Evolutionary conservation across 352 stramenopile species (phyloP).

Genomic region (Phytophthora hibernalis): DNA sequence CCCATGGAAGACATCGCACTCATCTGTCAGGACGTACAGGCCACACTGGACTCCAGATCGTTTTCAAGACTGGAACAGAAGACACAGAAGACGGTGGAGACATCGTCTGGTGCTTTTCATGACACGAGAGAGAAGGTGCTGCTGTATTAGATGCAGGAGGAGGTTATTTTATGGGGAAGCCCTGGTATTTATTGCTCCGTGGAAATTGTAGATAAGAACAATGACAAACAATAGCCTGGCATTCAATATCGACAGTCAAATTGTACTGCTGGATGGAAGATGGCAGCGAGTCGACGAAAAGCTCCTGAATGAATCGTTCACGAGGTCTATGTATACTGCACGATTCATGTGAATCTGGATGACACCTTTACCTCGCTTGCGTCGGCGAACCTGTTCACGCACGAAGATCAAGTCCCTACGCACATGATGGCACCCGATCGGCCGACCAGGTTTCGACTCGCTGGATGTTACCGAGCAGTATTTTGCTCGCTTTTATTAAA

Average conservation of each 20-base stretch:
- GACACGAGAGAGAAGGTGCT: constrained; percentile 39
- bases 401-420: too few species aligned
- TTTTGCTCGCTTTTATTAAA: too few species aligned
- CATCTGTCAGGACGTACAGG: constrained; percentile 54
- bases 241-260: constrained; percentile 3
- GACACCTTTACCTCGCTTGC: neutral
- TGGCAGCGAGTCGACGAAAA: neutral
- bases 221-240: constrained; percentile 15
- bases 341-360: neutral
- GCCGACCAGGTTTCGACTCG: neutral
- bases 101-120: constrained; percentile 3
- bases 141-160: constrained; percentile 28
- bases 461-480: neutral
- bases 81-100: constrained; percentile 23
- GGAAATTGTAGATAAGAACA: constrained; percentile 14
- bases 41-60: constrained; percentile 47
- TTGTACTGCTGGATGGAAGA: neutral
- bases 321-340: neutral
- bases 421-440: neutral
- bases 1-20: constrained; percentile 51
- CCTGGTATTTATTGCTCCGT: constrained; percentile 35
- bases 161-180: constrained; percentile 17
- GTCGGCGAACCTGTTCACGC: neutral
- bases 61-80: constrained; percentile 41
- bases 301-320: neutral